phyloP scores from a whole-genome alignment of 2,329 filamentous ascomycete species.

The Geosmithia flava region DNA sequence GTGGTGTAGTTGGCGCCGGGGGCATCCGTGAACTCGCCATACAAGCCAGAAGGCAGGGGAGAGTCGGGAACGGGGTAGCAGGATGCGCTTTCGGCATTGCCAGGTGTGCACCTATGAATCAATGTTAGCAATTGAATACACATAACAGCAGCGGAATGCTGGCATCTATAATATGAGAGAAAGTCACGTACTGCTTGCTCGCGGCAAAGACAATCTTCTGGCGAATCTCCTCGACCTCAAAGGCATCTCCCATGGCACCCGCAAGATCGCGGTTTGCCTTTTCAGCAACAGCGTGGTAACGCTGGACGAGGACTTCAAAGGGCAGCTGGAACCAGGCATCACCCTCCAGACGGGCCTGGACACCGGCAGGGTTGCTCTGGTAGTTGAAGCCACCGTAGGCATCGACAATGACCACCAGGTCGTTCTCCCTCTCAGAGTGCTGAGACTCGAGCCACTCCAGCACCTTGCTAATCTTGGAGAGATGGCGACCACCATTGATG shows the following conservation, averaged over 20 bases:
- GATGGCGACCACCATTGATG: conserved; percentile 14
- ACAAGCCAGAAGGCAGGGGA: conserved; percentile 11
- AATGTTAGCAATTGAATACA: neutral
- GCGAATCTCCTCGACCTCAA: conserved; percentile 7
- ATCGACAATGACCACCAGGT: conserved; percentile 17
- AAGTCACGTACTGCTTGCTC: conserved; percentile 8
- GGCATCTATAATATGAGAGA: neutral
- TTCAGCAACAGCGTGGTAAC: conserved; percentile 11
- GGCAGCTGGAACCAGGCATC: conserved; percentile 21
- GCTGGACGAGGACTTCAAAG: conserved; percentile 10
- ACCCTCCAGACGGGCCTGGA: conserved; percentile 1
- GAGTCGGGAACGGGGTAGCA: conserved; percentile 16
- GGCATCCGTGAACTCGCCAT: conserved; percentile 10
- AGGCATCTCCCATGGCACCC: conserved; percentile 11
- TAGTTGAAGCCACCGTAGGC: conserved; percentile 9
- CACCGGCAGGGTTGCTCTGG: neutral
- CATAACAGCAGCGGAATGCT: neutral
- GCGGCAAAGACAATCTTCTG: conserved; percentile 13
- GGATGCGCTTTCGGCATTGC: conserved; percentile 8
- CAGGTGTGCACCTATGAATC: conserved; percentile 9
- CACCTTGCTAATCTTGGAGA: conserved; percentile 13
- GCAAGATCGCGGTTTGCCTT: conserved; percentile 10
- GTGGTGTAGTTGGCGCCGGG: conserved; percentile 7
- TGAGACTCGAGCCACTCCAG: conserved; percentile 13
- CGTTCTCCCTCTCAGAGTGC: conserved; percentile 10